Conservation (phyloP, 345 rosid genomes). For the Ceriops decandra region DNA sequence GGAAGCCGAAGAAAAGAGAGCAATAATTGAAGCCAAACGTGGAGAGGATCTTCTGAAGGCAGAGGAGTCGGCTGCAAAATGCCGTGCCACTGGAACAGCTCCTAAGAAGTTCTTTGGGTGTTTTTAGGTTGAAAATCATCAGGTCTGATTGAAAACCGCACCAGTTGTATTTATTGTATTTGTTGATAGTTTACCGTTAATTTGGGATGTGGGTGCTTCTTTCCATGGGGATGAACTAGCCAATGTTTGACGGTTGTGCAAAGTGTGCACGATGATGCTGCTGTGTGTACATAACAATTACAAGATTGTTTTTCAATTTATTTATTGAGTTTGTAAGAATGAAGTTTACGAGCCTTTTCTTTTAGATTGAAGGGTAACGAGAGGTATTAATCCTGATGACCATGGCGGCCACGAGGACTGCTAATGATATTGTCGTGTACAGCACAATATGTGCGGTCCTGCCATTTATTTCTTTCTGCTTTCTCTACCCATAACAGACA, state of each 20-base stretch:
- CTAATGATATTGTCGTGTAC: too few species aligned
- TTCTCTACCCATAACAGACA: too few species aligned
- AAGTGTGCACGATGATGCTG: constrained; percentile 15
- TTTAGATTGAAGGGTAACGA: too few species aligned
- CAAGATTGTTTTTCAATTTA: constrained; percentile 8
- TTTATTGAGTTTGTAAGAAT: constrained; percentile 24
- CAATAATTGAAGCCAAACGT: constrained; percentile 63
- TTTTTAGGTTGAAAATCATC: constrained; percentile 21
- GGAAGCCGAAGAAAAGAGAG: constrained; percentile 80
- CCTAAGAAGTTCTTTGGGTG: constrained; percentile 67
- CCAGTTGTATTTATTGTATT: constrained; percentile 17
- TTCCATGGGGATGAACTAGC: constrained; percentile 13
- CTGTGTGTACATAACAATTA: constrained; percentile 19
- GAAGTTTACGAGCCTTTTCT: background rate
- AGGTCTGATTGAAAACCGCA: too few species aligned
- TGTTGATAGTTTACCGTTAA: constrained; percentile 17
- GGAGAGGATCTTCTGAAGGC: constrained; percentile 89
- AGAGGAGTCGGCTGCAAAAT: constrained; percentile 80
- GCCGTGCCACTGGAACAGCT: constrained; percentile 65
- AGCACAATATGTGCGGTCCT: too few species aligned
- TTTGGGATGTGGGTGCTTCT: constrained; percentile 20
- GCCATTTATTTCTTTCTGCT: too few species aligned
- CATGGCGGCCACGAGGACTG: too few species aligned
- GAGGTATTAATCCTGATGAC: too few species aligned
- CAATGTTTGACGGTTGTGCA: constrained; percentile 5